A percentile compares a stretch with the other conserved stretches of the same genome.
phyloP scores from a whole-genome alignment of 2,329 filamentous ascomycete species.

The Neoarthrinium moseri region DNA sequence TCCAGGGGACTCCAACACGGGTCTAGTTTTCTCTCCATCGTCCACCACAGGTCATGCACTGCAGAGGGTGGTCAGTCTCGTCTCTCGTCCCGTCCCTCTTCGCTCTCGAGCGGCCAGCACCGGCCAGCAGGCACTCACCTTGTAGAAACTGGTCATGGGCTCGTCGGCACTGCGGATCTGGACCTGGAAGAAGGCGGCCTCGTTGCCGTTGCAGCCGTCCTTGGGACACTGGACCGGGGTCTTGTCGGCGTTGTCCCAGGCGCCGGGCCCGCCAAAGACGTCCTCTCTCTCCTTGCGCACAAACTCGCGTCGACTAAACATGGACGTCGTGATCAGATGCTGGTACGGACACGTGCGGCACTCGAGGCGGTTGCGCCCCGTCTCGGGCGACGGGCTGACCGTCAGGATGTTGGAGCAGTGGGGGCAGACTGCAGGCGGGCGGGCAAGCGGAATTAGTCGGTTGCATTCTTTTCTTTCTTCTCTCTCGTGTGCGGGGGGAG shows the following conservation, averaged over 20 bases:
- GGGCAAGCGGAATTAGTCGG: too few relatives aligned
- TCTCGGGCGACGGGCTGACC: slow-evolving; percentile 56
- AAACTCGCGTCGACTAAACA: slow-evolving; percentile 82
- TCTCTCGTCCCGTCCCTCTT: too few relatives aligned
- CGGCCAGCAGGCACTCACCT: slow-evolving; percentile 47
- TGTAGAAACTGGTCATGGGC: slow-evolving; percentile 96
- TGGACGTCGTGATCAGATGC: slow-evolving; percentile 74
- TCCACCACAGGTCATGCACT: slow-evolving; percentile 67
- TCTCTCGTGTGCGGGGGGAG: slow-evolving; percentile 19
- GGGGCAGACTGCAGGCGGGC: slow-evolving; percentile 74
- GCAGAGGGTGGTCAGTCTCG: too few relatives aligned
- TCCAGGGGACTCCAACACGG: neutral
- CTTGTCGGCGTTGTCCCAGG: slow-evolving; percentile 91
- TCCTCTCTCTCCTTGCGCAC: slow-evolving; percentile 85
- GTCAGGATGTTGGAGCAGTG: slow-evolving; percentile 82
- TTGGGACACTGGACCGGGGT: slow-evolving; percentile 78
- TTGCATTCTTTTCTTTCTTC: too few relatives aligned
- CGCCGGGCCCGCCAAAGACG: slow-evolving; percentile 83
- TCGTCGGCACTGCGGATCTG: slow-evolving; percentile 98
- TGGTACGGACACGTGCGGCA: slow-evolving; percentile 96
- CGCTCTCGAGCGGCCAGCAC: too few relatives aligned
- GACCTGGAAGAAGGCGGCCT: slow-evolving; percentile 93
- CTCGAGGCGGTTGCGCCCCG: slow-evolving; percentile 77
- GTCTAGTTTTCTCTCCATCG: slow-evolving; percentile 65
- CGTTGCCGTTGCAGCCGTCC: slow-evolving; percentile 74